Base-by-base conservation (phyloP, 768 basidiomycete species). In the Collybiopsis confluens region DNA sequence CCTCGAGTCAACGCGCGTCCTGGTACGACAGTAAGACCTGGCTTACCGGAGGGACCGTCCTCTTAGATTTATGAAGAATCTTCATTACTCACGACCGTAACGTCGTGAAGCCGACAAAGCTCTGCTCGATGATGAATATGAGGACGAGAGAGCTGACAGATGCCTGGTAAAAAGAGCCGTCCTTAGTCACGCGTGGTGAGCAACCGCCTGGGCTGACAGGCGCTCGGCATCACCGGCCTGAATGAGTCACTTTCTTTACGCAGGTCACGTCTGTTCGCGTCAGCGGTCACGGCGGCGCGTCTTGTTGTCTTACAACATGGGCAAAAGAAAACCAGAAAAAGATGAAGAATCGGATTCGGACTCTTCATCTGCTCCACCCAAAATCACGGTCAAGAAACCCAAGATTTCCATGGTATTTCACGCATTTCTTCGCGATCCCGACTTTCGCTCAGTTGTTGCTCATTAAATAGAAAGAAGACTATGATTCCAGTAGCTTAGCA, bases 61-160 rank as follows among this genome's bases (percentile, higher is more conserved):
- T 87, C 83, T 89, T 92, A 45, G 88, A 82, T 76, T 88, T 88
- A 70, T 86, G 86, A 63, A 83, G 77, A 72, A 94, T 92, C 82
- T 88, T 92, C 92, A 94, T 94, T 63, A 71, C 78, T 80, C 79
- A 73, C 75, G 78, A 76, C 70, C 18, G 13, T 10, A 18, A 24
- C 9, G 55, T 56, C 49, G 54, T 37, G 41, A 42, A 47, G 30
- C 5, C 47, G n/a, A 21, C 28, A 15, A 28, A 56, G 40, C 21
- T 51, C 46, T 27, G 44, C 23, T 54, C 37, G 21, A 1, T 30
- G 50, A 8, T 27, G 24, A 13, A n/a, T 18, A 11, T 41, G 24
- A 36, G 30, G 40, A 42, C 2, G 50, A 42, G 28, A 23, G 16
- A 33, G 33, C 28, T 26, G 13, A 16, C 8, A 35, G 41, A 55